Evolutionary conservation across 306 rosid genomes (phyloP).

Genomic region (Quercus glauca): DNA sequence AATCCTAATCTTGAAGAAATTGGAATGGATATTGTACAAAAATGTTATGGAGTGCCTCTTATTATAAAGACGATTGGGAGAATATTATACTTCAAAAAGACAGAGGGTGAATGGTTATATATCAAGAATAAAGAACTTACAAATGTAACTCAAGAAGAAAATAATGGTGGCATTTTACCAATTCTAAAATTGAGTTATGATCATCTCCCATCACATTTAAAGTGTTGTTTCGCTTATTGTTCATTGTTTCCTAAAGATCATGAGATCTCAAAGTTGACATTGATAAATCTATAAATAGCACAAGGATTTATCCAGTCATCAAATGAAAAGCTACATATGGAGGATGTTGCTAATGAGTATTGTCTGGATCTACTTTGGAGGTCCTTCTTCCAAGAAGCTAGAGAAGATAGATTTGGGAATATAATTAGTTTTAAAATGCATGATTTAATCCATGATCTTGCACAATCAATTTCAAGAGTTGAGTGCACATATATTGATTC

Average conservation of each 20-base stretch:
- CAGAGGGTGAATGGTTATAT: neutral
- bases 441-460: no score
- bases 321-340: rapidly evolving
- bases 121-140: neutral
- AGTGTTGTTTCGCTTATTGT: neutral
- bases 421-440: no score
- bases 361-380: no score
- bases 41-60: neutral
- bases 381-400: no score
- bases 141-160: neutral
- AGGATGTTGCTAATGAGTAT: no score
- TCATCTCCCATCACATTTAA: neutral
- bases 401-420: no score
- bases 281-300: no score
- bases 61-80: neutral
- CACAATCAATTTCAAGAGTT: no score
- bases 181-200: neutral
- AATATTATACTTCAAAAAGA: neutral
- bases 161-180: neutral
- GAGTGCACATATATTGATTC: no score
- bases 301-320: no score
- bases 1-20: neutral
- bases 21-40: neutral
- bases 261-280: neutral
- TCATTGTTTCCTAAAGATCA: neutral